Conservation (phyloP, 192 early-diverging fungal species). For the Coemansia sp. region DNA sequence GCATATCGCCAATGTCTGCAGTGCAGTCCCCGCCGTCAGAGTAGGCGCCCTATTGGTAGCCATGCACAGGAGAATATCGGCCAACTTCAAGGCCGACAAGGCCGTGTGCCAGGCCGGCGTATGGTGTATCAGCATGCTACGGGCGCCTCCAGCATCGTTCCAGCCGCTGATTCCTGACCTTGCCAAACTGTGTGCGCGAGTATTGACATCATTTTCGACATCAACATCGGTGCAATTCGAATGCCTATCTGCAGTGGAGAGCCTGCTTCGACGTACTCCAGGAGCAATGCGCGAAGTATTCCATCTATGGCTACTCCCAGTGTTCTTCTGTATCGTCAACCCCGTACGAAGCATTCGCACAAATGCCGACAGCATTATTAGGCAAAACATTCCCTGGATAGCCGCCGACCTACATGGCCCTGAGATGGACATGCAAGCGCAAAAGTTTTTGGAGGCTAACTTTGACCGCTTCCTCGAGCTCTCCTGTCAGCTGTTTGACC, state of each 20-base stretch:
- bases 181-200: slow-evolving; percentile 16
- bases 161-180: slow-evolving; percentile 20
- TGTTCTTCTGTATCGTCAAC: slow-evolving; percentile 39
- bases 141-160: slow-evolving; percentile 17
- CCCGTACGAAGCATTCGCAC: slow-evolving; percentile 41
- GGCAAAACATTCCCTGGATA: slow-evolving; percentile 55
- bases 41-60: slow-evolving; percentile 11
- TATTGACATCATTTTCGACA: slow-evolving; percentile 17
- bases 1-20: slow-evolving; percentile 24
- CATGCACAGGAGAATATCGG: slow-evolving; percentile 4
- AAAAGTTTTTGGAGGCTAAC: slow-evolving; percentile 22
- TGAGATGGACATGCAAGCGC: slow-evolving; percentile 27
- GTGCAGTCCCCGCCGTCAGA: slow-evolving; percentile 1
- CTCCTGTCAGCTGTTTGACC: slow-evolving; percentile 24
- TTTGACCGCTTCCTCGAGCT: slow-evolving; percentile 22
- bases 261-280: slow-evolving; percentile 34
- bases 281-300: slow-evolving; percentile 27
- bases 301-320: slow-evolving; percentile 46
- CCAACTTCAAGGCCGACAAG: slow-evolving; percentile 28
- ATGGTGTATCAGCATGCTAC: slow-evolving; percentile 34
- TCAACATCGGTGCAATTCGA: slow-evolving; percentile 45
- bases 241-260: slow-evolving; percentile 42
- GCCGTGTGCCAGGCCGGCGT: slow-evolving; percentile 31
- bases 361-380: slow-evolving; percentile 45
- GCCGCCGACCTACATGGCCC: slow-evolving; percentile 39